phyloP scores from a whole-genome alignment of 2,329 filamentous ascomycete genomes.

The Diaporthe humulicola region DNA sequence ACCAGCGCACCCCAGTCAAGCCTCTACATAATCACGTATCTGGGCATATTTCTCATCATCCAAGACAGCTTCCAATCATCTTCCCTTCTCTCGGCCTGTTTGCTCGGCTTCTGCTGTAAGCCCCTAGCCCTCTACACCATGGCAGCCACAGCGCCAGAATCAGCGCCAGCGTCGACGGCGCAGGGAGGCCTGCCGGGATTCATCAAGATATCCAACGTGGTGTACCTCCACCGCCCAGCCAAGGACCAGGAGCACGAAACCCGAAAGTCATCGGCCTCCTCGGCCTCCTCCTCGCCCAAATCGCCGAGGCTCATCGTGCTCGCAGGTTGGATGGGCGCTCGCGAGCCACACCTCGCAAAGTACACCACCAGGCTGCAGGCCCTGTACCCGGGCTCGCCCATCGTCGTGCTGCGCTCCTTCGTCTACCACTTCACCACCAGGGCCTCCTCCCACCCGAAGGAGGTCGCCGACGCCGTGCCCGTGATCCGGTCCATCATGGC shows the following conservation, averaged over 20 bases:
- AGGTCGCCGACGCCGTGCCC: slow-evolving; percentile 55
- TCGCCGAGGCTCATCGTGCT: slow-evolving; percentile 62
- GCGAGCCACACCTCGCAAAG: slow-evolving; percentile 64
- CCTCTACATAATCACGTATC: not conserved
- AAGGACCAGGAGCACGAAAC: not conserved
- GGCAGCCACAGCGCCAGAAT: slow-evolving; percentile 34
- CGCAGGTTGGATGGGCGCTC: slow-evolving; percentile 65
- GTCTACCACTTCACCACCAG: slow-evolving; percentile 52
- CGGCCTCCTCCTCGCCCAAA: not conserved
- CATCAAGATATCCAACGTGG: slow-evolving; percentile 26
- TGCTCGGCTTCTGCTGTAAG: not conserved
- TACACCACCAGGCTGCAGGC: slow-evolving; percentile 61
- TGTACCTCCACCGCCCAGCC: slow-evolving; percentile 29
- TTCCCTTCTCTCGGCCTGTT: not conserved
- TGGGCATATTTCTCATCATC: not conserved
- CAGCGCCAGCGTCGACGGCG: slow-evolving; percentile 18
- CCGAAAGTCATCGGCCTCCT: slow-evolving; percentile 32
- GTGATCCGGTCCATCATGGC: slow-evolving; percentile 51
- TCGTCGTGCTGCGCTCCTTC: slow-evolving; percentile 61
- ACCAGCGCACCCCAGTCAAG: not conserved
- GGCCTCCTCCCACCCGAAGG: slow-evolving; percentile 47
- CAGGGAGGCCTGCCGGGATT: slow-evolving; percentile 36
- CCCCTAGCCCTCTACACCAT: not conserved
- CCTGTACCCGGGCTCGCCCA: slow-evolving; percentile 58
- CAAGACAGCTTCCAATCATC: not conserved